These are phyloP conservation scores for Aspergillus pseudoterreus DNA, from an alignment of 2,329 filamentous ascomycete genomes.

Conservation along the genomic window DNA sequence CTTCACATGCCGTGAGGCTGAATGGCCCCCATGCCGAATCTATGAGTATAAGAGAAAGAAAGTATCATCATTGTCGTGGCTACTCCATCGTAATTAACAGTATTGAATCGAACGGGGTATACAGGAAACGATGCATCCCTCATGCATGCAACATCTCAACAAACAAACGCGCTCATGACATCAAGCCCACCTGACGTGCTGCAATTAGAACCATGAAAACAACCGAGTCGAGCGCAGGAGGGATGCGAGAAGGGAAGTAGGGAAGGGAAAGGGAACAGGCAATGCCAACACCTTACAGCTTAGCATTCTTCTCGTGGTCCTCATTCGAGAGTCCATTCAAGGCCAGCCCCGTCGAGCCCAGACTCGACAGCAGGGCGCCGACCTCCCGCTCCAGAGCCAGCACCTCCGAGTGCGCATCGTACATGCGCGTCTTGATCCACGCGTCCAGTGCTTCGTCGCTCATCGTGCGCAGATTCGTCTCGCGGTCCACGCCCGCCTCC, in stretches of 20 bases:
- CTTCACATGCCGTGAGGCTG: background rate
- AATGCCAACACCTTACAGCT: slow-evolving; percentile 28
- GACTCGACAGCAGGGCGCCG: slow-evolving; percentile 38
- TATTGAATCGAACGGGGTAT: slow-evolving; percentile 20
- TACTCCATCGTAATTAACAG: slow-evolving; percentile 6
- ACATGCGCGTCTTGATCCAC: slow-evolving; percentile 50
- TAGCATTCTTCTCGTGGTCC: slow-evolving; percentile 30
- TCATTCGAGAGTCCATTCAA: slow-evolving; percentile 21
- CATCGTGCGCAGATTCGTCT: slow-evolving; percentile 43
- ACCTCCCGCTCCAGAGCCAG: slow-evolving; percentile 45
- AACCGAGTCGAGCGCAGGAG: background rate
- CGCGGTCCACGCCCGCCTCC: slow-evolving; percentile 65
- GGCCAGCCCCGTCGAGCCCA: slow-evolving; percentile 22
- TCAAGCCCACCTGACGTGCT: slow-evolving; percentile 13
- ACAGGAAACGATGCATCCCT: slow-evolving; percentile 15
- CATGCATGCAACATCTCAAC: slow-evolving; percentile 11
- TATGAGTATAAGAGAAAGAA: background rate
- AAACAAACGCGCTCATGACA: slow-evolving; percentile 19
- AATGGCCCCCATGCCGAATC: background rate
- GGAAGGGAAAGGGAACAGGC: slow-evolving; percentile 2
- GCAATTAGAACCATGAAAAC: slow-evolving; percentile 8
- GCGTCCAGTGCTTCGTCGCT: slow-evolving; percentile 41
- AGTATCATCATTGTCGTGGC: no score
- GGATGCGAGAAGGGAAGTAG: background rate
- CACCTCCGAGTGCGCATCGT: slow-evolving; percentile 48